Evolutionary conservation across 2,329 filamentous ascomycete genomes (phyloP).

Genomic region (Paraconiothyrium sp.): DNA sequence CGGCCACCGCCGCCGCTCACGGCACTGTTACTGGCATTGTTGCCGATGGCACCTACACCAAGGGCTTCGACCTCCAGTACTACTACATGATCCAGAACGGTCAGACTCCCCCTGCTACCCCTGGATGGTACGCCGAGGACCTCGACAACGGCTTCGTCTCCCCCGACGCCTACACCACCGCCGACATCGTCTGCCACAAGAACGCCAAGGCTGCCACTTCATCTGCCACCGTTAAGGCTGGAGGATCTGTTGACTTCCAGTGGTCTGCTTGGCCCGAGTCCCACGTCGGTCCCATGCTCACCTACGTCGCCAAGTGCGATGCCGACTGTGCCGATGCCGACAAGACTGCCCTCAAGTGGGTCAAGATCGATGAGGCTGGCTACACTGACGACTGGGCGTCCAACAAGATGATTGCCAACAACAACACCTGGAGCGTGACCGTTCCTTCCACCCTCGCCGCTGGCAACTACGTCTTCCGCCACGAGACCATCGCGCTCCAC

Average conservation of each 20-base stretch:
- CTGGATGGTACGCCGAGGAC: conserved; percentile 57
- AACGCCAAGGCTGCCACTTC: conserved; percentile 57
- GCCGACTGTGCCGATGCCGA: conserved; percentile 44
- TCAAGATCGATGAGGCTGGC: conserved; percentile 50
- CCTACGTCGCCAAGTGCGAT: conserved; percentile 49
- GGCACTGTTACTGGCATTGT: conserved; percentile 57
- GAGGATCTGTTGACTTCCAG: conserved; percentile 62
- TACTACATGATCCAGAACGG: conserved; percentile 47
- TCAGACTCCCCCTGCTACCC: conserved; percentile 40
- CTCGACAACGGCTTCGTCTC: conserved; percentile 50
- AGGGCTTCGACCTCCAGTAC: conserved; percentile 55
- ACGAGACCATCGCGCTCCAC: conserved; percentile 64
- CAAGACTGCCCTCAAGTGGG: conserved; percentile 48
- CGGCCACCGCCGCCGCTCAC: conserved; percentile 57
- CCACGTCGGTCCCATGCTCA: conserved; percentile 52
- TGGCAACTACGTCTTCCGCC: conserved; percentile 65
- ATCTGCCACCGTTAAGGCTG: conserved; percentile 68
- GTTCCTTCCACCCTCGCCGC: conserved; percentile 56
- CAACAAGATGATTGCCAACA: conserved; percentile 54
- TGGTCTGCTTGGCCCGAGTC: conserved; percentile 59
- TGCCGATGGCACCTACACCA: conserved; percentile 58
- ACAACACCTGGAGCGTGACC: conserved; percentile 59
- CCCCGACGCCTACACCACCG: conserved; percentile 35
- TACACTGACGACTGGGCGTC: conserved; percentile 49
- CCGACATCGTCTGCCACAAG: conserved; percentile 69